These are phyloP conservation scores for Sanghuangporus sanghuang DNA, from an alignment of 1,284 basidiomycete genomes.

Conservation along the genomic window DNA sequence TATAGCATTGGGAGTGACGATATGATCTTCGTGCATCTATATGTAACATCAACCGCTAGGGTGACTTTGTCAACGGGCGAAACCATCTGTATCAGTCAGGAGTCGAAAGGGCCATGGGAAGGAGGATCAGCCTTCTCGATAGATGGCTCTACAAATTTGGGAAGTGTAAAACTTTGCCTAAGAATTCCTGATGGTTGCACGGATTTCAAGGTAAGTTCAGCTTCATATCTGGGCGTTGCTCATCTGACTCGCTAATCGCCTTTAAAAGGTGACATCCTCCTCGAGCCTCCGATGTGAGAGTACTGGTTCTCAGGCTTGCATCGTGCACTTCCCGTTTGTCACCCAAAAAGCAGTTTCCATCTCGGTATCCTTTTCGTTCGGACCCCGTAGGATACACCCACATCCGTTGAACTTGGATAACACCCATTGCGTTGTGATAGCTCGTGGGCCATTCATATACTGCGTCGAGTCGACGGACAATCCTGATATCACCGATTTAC, in stretches of 20 bases:
- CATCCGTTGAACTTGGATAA: constrained; percentile 22
- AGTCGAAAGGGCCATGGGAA: constrained; percentile 17
- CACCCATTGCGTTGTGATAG: constrained; percentile 17
- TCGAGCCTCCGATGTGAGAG: not conserved
- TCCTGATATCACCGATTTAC: constrained; percentile 17
- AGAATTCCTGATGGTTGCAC: constrained; percentile 14
- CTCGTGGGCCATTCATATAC: constrained; percentile 22
- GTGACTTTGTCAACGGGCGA: constrained; percentile 13
- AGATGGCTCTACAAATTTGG: not conserved
- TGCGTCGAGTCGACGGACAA: constrained; percentile 23
- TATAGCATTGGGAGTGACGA: constrained; percentile 17
- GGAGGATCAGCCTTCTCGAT: constrained; percentile 17
- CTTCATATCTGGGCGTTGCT: not conserved
- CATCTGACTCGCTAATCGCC: not conserved
- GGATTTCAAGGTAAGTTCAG: constrained; percentile 14
- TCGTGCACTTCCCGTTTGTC: not conserved
- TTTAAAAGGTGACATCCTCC: not conserved
- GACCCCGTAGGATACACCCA: constrained; percentile 16
- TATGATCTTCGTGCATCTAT: constrained; percentile 21
- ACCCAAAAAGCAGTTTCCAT: not conserved
- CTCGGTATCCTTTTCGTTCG: constrained; percentile 12
- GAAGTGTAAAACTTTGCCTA: constrained; percentile 9
- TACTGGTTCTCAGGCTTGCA: not conserved
- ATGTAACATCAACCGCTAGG: constrained; percentile 17
- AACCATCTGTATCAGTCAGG: constrained; percentile 10